A percentile compares a stretch with the other conserved stretches of the same genome.
These are phyloP conservation scores for Phytophthora pseudosyringae DNA, from an alignment of 352 stramenopile genomes.

Conservation along the genomic window DNA sequence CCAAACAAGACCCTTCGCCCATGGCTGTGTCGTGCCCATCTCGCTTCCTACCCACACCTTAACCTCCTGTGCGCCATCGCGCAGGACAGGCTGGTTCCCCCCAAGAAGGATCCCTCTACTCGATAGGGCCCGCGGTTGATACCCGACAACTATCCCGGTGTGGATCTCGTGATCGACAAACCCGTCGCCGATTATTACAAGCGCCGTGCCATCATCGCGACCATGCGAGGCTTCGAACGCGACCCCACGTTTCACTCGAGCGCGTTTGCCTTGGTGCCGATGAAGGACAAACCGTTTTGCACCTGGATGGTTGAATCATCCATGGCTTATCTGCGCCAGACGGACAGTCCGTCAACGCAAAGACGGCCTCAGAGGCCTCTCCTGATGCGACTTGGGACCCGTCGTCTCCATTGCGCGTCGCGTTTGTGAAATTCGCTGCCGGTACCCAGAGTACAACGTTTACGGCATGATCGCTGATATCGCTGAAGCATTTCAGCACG, in stretches of 20 bases:
- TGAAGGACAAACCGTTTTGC: slow-evolving; percentile 5
- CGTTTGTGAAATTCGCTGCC: not conserved
- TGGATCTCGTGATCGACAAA: slow-evolving; percentile 6
- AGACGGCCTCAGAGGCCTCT: not conserved
- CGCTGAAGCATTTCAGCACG: slow-evolving; percentile 15
- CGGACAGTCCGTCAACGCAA: slow-evolving; percentile 5
- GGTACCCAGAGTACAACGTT: not conserved
- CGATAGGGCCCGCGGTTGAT: not conserved
- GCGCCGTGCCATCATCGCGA: not conserved
- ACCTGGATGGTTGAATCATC: slow-evolving; percentile 17
- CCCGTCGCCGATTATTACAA: slow-evolving; percentile 14
- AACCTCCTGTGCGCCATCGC: slow-evolving; percentile 10
- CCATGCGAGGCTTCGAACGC: not conserved
- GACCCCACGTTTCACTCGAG: slow-evolving; percentile 16
- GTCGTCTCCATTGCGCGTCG: not conserved
- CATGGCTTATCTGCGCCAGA: slow-evolving; percentile 8
- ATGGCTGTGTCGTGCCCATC: slow-evolving; percentile 11
- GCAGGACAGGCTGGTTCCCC: not conserved
- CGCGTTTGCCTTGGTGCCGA: slow-evolving; percentile 16
- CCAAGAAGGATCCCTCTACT: not conserved
- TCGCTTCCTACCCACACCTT: slow-evolving; percentile 2
- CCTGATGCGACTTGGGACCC: not conserved
- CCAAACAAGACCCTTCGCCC: slow-evolving; percentile 19
- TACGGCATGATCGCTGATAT: slow-evolving; percentile 21
- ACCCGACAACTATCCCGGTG: slow-evolving; percentile 1